Evolutionary conservation across 495 filamentous ascomycete genomes (phyloP).

Genomic region (Sporormia fimetaria): DNA sequence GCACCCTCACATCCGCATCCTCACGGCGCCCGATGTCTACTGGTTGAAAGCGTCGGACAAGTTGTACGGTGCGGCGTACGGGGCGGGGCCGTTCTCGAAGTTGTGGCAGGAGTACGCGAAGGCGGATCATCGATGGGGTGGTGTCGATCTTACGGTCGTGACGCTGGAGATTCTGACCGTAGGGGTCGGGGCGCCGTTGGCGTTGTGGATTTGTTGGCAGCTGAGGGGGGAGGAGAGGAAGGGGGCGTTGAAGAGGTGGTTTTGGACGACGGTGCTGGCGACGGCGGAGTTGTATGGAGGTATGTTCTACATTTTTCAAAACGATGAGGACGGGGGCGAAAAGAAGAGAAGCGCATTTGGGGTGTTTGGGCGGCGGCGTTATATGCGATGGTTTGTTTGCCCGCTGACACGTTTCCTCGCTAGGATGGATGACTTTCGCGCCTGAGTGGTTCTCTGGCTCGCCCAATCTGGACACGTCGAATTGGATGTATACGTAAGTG

Average conservation of each 20-base stretch:
- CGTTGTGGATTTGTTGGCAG: constrained; percentile 32
- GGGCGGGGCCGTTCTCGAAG: constrained; percentile 48
- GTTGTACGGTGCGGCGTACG: constrained; percentile 64
- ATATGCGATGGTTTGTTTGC: not conserved
- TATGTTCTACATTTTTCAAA: constrained; percentile 23
- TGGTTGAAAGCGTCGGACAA: constrained; percentile 45
- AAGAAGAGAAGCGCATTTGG: not conserved
- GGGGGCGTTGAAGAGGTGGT: constrained; percentile 29
- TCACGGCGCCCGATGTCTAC: constrained; percentile 36
- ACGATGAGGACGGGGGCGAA: not conserved
- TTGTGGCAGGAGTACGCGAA: constrained; percentile 91
- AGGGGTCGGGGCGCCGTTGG: constrained; percentile 57
- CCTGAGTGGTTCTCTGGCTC: constrained; percentile 83
- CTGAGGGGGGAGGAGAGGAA: constrained; percentile 17
- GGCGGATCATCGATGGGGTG: constrained; percentile 75
- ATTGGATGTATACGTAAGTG: constrained; percentile 63
- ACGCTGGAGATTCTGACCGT: constrained; percentile 82
- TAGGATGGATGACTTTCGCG: constrained; percentile 87
- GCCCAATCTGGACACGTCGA: constrained; percentile 63
- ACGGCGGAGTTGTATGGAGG: constrained; percentile 91
- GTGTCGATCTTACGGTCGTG: constrained; percentile 65
- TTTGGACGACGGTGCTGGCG: constrained; percentile 65
- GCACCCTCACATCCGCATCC: constrained; percentile 16
- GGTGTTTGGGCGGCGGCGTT: not conserved
- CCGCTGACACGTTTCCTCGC: constrained; percentile 19